A percentile compares a stretch with the other conserved stretches of the same genome.
phyloP scores from a whole-genome alignment of 805 yeast genomes.

The Saccharomyces jurei region DNA sequence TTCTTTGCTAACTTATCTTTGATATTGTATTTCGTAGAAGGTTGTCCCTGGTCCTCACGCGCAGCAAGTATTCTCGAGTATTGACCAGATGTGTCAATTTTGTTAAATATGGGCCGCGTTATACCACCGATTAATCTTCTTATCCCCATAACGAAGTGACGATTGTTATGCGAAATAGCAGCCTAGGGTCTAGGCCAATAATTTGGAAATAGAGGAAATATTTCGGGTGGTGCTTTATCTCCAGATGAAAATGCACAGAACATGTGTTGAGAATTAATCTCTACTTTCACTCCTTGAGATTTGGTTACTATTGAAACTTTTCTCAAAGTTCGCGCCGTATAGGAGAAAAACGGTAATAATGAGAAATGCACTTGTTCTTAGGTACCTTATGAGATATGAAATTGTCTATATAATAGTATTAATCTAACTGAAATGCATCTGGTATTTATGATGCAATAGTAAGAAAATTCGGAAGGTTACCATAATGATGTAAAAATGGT shows the following conservation, averaged over 20 bases:
- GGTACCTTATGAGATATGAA: neutral
- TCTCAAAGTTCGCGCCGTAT: neutral
- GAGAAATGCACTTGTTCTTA: neutral
- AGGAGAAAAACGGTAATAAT: neutral
- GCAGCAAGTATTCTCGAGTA: neutral
- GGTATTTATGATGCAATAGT: neutral
- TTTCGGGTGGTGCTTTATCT: neutral
- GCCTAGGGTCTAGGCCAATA: neutral
- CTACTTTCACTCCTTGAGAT: neutral
- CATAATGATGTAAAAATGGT: neutral
- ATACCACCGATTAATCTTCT: neutral
- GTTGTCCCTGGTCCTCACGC: neutral
- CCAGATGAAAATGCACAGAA: neutral
- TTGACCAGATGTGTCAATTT: neutral
- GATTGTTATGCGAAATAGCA: neutral
- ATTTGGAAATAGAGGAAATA: neutral
- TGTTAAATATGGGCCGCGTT: neutral
- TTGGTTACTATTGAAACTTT: neutral
- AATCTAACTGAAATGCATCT: neutral
- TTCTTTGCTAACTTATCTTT: neutral
- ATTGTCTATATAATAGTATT: neutral
- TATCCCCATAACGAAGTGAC: neutral
- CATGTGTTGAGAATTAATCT: too few relatives aligned
- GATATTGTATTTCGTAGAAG: neutral
- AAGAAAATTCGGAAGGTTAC: neutral